Percentiles rank a stretch among this genome's conserved stretches.
Evolutionary conservation across 257 asterid species (phyloP).

Genomic region (Thymus mandschuricus): DNA sequence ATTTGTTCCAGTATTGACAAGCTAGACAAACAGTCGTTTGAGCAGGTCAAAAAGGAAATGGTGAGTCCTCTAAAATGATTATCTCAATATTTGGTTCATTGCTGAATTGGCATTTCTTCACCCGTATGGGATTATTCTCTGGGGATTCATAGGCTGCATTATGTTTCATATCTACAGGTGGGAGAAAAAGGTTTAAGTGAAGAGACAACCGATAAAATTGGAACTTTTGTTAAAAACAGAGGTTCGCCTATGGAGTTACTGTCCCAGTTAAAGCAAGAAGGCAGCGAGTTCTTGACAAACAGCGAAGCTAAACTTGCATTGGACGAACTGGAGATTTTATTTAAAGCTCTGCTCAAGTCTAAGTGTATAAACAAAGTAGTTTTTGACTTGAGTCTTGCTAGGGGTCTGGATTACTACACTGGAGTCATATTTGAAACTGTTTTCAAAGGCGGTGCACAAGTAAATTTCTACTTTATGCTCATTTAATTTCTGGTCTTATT

Average conservation of each 20-base stretch:
- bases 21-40: conserved; percentile 90
- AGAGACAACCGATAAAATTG: conserved; percentile 79
- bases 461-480: conserved; percentile 21
- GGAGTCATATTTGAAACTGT: conserved; percentile 96
- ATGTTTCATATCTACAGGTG: conserved; percentile 51
- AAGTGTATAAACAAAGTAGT: conserved; percentile 71
- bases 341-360: conserved; percentile 69
- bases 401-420: conserved; percentile 98
- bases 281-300: conserved; percentile 68
- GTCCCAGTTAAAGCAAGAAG: conserved; percentile 61
- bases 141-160: conserved; percentile 18
- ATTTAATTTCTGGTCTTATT: neutral
- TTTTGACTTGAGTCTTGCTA: conserved; percentile 97
- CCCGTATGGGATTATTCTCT: conserved; percentile 14
- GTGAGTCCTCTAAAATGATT: conserved; percentile 41
- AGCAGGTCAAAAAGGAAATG: conserved; percentile 91
- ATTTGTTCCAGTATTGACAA: conserved; percentile 97
- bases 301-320: conserved; percentile 69
- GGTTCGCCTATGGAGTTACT: conserved; percentile 87
- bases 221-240: conserved; percentile 74
- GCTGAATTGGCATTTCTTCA: neutral
- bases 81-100: neutral
- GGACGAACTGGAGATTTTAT: conserved; percentile 80
- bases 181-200: conserved; percentile 86
- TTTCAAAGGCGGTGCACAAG: conserved; percentile 89